Evolutionary conservation across 2,329 filamentous ascomycete species (phyloP).

Genomic region (Xylariaceae sp.): DNA sequence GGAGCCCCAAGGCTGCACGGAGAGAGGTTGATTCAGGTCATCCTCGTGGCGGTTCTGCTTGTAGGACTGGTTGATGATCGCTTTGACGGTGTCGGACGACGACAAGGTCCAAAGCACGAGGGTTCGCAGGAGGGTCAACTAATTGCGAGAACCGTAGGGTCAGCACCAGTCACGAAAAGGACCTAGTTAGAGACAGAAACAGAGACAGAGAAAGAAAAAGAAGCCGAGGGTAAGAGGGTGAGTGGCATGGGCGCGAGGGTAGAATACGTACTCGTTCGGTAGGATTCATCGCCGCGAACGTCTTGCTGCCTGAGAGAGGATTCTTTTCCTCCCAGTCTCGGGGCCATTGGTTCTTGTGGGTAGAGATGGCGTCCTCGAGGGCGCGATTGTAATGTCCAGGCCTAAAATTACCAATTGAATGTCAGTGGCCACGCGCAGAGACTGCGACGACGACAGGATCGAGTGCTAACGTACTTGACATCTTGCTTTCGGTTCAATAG

Average conservation of each 20-base stretch:
- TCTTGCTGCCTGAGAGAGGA: constrained; percentile 72
- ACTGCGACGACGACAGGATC: not conserved
- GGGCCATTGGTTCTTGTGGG: constrained; percentile 85
- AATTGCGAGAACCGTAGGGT: constrained; percentile 15
- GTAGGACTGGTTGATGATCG: constrained; percentile 80
- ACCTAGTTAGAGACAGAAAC: not conserved
- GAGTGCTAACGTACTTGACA: constrained; percentile 70
- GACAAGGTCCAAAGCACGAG: constrained; percentile 85
- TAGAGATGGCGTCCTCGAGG: constrained; percentile 83
- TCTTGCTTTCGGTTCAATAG: constrained; percentile 97
- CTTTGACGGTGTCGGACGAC: constrained; percentile 77
- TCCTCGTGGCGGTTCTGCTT: constrained; percentile 79
- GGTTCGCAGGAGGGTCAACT: constrained; percentile 79
- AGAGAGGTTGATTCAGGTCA: constrained; percentile 76
- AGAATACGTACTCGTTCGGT: constrained; percentile 64
- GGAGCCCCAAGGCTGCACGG: constrained; percentile 83
- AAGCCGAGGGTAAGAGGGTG: not conserved
- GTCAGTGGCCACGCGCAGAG: constrained; percentile 21
- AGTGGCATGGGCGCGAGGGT: not conserved
- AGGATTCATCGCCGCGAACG: constrained; percentile 77
- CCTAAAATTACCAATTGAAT: constrained; percentile 42
- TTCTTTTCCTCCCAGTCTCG: constrained; percentile 75
- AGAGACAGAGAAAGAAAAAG: not conserved
- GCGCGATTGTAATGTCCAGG: constrained; percentile 89
- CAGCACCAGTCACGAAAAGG: constrained; percentile 5